Evolutionary conservation across 768 basidiomycete genomes (phyloP).

Genomic region (Russula sp.): DNA sequence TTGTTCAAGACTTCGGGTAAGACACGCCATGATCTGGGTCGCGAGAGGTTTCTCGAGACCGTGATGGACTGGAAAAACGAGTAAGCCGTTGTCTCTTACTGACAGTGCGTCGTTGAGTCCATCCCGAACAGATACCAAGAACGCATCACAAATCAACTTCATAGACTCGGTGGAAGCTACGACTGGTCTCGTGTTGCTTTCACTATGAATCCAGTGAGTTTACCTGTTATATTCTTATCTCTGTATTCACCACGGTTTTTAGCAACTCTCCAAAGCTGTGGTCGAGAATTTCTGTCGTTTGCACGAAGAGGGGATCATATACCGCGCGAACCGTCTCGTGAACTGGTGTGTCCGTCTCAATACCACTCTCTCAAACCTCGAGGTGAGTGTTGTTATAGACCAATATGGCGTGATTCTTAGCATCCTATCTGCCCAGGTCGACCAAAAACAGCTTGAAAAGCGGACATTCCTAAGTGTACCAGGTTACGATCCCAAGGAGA

Average conservation of each 20-base stretch:
- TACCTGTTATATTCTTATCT: neutral
- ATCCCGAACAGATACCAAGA: constrained; percentile 63
- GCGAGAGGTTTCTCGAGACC: constrained; percentile 82
- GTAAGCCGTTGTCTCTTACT: constrained; percentile 38
- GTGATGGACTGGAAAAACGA: constrained; percentile 98
- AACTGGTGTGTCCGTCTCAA: constrained; percentile 98
- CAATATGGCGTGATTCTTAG: neutral
- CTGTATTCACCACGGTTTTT: neutral
- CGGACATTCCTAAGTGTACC: constrained; percentile 84
- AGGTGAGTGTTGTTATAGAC: constrained; percentile 41
- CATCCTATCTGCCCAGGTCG: constrained; percentile 55
- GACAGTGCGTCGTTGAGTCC: neutral
- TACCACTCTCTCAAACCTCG: constrained; percentile 96
- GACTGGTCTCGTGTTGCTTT: constrained; percentile 95
- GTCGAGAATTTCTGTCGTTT: constrained; percentile 85
- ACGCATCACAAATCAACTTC: constrained; percentile 86
- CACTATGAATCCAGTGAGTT: constrained; percentile 81
- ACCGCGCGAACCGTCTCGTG: constrained; percentile 93
- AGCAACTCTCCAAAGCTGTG: constrained; percentile 76
- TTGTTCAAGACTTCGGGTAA: constrained; percentile 75
- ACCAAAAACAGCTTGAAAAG: constrained; percentile 82
- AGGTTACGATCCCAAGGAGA: constrained; percentile 91
- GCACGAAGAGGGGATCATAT: constrained; percentile 86
- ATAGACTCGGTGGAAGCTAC: constrained; percentile 84
- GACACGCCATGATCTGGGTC: constrained; percentile 90